phyloP scores from a whole-genome alignment of 1,284 basidiomycete species.

The Farysia itapuensis region DNA sequence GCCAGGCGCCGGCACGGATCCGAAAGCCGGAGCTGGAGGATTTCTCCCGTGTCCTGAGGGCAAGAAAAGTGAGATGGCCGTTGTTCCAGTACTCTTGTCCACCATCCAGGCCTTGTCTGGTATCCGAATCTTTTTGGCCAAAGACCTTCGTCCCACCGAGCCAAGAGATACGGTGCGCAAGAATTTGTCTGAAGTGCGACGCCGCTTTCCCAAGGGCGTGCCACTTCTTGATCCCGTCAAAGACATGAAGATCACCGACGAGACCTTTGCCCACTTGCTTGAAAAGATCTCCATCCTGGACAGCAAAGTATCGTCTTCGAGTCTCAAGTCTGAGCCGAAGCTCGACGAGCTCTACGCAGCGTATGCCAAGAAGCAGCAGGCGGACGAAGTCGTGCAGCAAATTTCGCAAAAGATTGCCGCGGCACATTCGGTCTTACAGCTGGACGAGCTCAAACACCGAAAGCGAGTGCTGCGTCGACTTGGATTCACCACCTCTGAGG shows the following conservation, averaged over 20 bases:
- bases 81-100: slow-evolving; percentile 85
- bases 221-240: slow-evolving; percentile 85
- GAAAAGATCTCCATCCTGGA: slow-evolving; percentile 52
- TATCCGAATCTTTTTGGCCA: slow-evolving; percentile 82
- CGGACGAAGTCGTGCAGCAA: slow-evolving; percentile 71
- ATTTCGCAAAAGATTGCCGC: slow-evolving; percentile 82
- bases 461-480: slow-evolving; percentile 90
- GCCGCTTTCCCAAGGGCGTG: slow-evolving; percentile 82
- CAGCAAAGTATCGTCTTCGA: slow-evolving; percentile 26
- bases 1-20: slow-evolving; percentile 63
- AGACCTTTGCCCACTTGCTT: slow-evolving; percentile 78
- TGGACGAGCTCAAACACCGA: slow-evolving; percentile 93
- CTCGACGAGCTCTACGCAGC: slow-evolving; percentile 75
- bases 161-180: slow-evolving; percentile 84
- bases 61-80: slow-evolving; percentile 67
- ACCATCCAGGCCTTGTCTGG: slow-evolving; percentile 84
- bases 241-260: slow-evolving; percentile 95
- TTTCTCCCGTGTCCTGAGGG: slow-evolving; percentile 36
- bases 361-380: slow-evolving; percentile 76
- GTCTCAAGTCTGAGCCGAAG: slow-evolving; percentile 65
- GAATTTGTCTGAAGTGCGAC: slow-evolving; percentile 83
- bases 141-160: slow-evolving; percentile 77
- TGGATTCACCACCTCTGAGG: slow-evolving; percentile 82
- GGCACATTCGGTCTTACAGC: slow-evolving; percentile 88
- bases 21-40: slow-evolving; percentile 11